Evolutionary conservation across 768 basidiomycete genomes (phyloP).

Genomic region (Mycena belliarum): DNA sequence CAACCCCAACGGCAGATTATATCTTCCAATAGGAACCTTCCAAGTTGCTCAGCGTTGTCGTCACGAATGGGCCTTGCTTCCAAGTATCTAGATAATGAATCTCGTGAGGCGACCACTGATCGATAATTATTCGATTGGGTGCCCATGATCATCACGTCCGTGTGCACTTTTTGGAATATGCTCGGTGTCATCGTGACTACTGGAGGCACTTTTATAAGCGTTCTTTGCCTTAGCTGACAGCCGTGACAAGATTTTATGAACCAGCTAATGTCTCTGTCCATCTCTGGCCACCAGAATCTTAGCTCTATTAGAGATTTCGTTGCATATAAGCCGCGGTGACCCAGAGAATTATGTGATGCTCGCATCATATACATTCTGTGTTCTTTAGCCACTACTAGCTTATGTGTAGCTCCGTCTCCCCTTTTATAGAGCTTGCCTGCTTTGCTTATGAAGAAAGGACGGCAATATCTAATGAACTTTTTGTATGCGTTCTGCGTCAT

Average conservation of each 20-base stretch:
- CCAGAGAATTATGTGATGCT: not conserved
- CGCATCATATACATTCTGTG: not conserved
- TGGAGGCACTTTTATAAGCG: not conserved
- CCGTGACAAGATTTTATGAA: not conserved
- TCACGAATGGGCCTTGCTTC: constrained; percentile 32
- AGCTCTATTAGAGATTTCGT: not conserved
- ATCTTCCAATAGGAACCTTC: not conserved
- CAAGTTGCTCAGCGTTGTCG: constrained; percentile 34
- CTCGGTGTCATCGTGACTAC: constrained; percentile 23
- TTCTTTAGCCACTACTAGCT: not conserved
- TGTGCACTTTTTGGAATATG: constrained; percentile 29
- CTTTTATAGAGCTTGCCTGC: not conserved
- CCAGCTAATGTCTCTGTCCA: not conserved
- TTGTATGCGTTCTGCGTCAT: not conserved
- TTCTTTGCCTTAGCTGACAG: not conserved
- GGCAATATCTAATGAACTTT: not conserved
- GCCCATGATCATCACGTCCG: constrained; percentile 32
- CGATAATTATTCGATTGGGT: constrained; percentile 9
- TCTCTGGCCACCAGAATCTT: not conserved
- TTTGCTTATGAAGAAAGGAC: not conserved
- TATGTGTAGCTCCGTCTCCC: not conserved
- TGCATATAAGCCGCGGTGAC: not conserved
- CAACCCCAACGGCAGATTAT: too few species aligned
- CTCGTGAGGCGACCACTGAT: constrained; percentile 27
- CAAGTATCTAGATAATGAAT: constrained; percentile 21